Evolutionary conservation across 2,329 filamentous ascomycete species (phyloP).

Genomic region (Tolypocladium inflatum): DNA sequence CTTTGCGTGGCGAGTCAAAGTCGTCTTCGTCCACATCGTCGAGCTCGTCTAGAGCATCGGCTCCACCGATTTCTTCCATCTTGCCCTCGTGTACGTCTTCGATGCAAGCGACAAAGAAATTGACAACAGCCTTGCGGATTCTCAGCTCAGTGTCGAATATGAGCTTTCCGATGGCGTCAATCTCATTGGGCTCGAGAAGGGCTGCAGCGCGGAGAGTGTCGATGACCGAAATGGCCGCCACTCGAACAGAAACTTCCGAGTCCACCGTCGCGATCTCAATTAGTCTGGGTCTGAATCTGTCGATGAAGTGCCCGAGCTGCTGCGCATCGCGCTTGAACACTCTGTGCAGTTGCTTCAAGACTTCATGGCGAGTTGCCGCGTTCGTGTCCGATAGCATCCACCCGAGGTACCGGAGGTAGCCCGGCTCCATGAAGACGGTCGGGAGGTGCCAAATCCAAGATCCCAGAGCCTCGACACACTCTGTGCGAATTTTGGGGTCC

Average conservation of each 20-base stretch:
- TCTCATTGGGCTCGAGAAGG: slow-evolving; percentile 81
- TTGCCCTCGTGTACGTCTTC: slow-evolving; percentile 71
- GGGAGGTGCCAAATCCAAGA: slow-evolving; percentile 82
- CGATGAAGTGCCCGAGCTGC: slow-evolving; percentile 83
- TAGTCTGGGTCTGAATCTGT: slow-evolving; percentile 76
- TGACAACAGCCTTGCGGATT: slow-evolving; percentile 79
- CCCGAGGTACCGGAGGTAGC: slow-evolving; percentile 85
- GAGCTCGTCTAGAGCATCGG: slow-evolving; percentile 68
- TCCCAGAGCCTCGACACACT: slow-evolving; percentile 80
- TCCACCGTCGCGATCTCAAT: slow-evolving; percentile 91
- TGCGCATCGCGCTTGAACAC: slow-evolving; percentile 76
- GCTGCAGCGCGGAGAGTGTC: slow-evolving; percentile 75
- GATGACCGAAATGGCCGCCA: slow-evolving; percentile 70
- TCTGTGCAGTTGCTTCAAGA: slow-evolving; percentile 70
- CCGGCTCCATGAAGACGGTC: slow-evolving; percentile 80
- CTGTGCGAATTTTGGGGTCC: slow-evolving; percentile 77
- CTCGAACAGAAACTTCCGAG: slow-evolving; percentile 70
- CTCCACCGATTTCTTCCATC: slow-evolving; percentile 75
- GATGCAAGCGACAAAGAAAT: slow-evolving; percentile 84
- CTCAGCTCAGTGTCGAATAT: slow-evolving; percentile 81
- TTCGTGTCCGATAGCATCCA: slow-evolving; percentile 87
- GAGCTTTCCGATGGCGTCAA: slow-evolving; percentile 78
- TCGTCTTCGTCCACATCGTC: slow-evolving; percentile 65
- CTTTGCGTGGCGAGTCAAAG: slow-evolving; percentile 63
- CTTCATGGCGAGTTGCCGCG: slow-evolving; percentile 68